Conservation (phyloP, 495 filamentous ascomycete species). For the Neurospora sublineolata region DNA sequence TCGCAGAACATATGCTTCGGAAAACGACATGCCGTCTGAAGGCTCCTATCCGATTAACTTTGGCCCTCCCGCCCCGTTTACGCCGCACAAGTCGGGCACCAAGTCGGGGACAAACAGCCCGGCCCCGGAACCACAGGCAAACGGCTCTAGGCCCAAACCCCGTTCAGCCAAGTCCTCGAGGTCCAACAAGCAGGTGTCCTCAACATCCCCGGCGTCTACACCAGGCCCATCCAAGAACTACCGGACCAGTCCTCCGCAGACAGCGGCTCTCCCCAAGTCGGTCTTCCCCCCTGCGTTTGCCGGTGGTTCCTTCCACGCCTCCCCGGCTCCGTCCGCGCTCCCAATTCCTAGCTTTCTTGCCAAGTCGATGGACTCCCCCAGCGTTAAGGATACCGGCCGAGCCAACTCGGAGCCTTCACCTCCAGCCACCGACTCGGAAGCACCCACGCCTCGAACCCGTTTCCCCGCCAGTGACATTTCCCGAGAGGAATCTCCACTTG, state of each 20-base stretch:
- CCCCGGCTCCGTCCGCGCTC: constrained; percentile 82
- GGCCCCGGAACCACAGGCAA: constrained; percentile 13
- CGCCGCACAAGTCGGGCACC: constrained; percentile 23
- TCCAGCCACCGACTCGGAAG: constrained; percentile 28
- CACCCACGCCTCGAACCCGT: constrained; percentile 28
- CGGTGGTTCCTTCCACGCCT: constrained; percentile 90
- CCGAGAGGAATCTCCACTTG: constrained; percentile 63
- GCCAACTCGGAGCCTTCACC: constrained; percentile 26
- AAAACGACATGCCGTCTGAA: constrained; percentile 32
- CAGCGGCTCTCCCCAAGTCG: constrained; percentile 17
- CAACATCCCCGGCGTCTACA: constrained; percentile 23
- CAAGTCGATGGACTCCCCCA: constrained; percentile 57
- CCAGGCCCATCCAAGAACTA: constrained; percentile 24
- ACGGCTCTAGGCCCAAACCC: constrained; percentile 15
- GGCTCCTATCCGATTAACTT: constrained; percentile 13
- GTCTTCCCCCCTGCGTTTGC: constrained; percentile 59
- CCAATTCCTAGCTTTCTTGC: constrained; percentile 88
- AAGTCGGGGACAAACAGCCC: constrained; percentile 17
- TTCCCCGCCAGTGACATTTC: constrained; percentile 9
- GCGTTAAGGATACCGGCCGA: constrained; percentile 19
- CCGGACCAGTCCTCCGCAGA: constrained; percentile 30
- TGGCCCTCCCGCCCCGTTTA: constrained; percentile 18
- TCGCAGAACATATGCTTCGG: constrained; percentile 36
- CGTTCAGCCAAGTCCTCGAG: constrained; percentile 25
- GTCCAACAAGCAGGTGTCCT: constrained; percentile 22